Evolutionary conservation across 495 filamentous ascomycete genomes (phyloP).

Genomic region (Podospora australis): DNA sequence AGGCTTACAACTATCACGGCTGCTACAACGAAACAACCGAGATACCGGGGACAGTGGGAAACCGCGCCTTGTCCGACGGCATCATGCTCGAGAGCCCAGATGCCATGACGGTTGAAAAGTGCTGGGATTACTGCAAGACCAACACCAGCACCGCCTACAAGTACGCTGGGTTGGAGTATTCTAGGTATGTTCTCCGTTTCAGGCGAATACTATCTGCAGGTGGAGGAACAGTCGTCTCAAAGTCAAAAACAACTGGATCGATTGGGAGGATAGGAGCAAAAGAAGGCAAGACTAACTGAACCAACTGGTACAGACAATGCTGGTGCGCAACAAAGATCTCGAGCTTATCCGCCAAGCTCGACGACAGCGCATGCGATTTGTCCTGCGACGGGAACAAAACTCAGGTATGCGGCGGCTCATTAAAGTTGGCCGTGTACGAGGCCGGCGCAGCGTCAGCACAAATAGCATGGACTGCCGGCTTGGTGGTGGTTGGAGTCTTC

Average conservation of each 20-base stretch:
- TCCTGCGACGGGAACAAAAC: conserved; percentile 38
- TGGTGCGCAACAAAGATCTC: conserved; percentile 40
- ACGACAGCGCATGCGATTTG: conserved; percentile 34
- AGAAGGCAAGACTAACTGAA: background rate
- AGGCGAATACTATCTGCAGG: background rate
- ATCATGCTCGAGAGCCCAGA: conserved; percentile 20
- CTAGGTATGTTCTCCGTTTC: conserved; percentile 27
- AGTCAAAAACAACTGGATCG: background rate
- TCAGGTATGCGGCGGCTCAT: conserved; percentile 39
- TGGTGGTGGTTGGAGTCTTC: too few relatives aligned
- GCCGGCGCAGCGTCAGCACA: background rate
- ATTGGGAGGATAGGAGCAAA: background rate
- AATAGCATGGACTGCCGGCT: too few relatives aligned
- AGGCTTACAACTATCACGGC: conserved; percentile 36
- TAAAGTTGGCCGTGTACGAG: conserved; percentile 30
- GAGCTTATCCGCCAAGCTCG: conserved; percentile 23
- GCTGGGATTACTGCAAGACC: conserved; percentile 34
- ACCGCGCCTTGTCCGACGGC: conserved; percentile 31
- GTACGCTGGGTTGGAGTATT: conserved; percentile 44
- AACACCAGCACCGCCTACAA: conserved; percentile 16
- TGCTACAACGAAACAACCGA: conserved; percentile 45
- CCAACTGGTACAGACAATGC: conserved; percentile 36
- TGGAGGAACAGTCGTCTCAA: background rate
- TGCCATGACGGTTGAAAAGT: conserved; percentile 37
- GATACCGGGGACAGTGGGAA: conserved; percentile 22